A percentile compares a stretch with the other conserved stretches of the same genome.
Conservation (phyloP, 2,329 filamentous ascomycete species). For the Scytalidium sp. region DNA sequence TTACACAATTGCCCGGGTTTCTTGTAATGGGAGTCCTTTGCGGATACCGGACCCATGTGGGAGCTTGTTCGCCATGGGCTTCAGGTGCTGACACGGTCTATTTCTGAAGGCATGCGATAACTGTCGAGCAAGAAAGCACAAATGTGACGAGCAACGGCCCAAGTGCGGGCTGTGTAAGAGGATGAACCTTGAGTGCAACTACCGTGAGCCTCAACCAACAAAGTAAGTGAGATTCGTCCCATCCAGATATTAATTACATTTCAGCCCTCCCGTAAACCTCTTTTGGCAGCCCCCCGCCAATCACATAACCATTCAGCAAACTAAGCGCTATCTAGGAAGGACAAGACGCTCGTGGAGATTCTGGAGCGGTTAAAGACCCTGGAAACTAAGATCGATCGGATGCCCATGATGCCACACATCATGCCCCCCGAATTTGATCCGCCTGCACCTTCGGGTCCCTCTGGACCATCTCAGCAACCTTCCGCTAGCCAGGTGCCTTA, state of each 20-base stretch:
- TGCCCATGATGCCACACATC: no score
- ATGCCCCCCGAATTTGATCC: conserved; percentile 14
- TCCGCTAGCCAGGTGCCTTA: conserved; percentile 21
- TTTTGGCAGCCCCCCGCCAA: not conserved
- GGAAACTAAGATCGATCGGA: conserved; percentile 52
- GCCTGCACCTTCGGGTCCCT: conserved; percentile 7
- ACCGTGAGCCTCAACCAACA: conserved; percentile 58
- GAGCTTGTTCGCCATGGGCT: not conserved
- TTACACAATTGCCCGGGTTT: not conserved
- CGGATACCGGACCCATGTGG: conserved; percentile 5
- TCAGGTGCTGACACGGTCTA: not conserved
- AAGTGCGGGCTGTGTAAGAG: conserved; percentile 58
- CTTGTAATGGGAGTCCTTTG: not conserved
- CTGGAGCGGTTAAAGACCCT: conserved; percentile 52
- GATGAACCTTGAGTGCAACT: conserved; percentile 56
- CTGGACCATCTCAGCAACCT: conserved; percentile 18
- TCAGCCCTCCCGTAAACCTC: not conserved
- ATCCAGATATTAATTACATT: not conserved
- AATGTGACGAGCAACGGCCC: conserved; percentile 60
- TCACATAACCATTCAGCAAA: conserved; percentile 1
- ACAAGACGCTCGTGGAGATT: conserved; percentile 60
- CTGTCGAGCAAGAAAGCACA: conserved; percentile 59
- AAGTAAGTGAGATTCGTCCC: conserved; percentile 47
- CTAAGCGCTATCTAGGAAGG: conserved; percentile 44
- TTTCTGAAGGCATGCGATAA: conserved; percentile 51